Conservation (phyloP, 139 green algal genomes). For the Raphidocelis subcapitata region DNA sequence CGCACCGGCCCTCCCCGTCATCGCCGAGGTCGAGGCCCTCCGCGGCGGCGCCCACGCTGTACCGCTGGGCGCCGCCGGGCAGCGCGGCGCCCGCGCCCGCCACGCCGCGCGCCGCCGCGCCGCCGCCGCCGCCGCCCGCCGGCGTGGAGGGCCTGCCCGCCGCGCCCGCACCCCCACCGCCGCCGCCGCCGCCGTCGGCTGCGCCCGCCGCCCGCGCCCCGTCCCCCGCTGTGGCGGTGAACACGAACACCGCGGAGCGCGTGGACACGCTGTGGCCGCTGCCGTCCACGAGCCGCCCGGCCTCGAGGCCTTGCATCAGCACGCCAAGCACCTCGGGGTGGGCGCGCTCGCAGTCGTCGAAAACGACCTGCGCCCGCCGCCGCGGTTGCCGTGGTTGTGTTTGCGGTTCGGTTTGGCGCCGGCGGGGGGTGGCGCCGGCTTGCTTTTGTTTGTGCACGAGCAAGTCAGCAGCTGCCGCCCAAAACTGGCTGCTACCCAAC, state of each 20-base stretch:
- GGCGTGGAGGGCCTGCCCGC: too few relatives aligned
- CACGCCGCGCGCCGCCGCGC: too few relatives aligned
- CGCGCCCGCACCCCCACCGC: background rate
- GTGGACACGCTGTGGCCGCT: slow-evolving; percentile 36
- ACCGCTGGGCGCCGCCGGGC: too few relatives aligned
- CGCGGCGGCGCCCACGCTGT: background rate
- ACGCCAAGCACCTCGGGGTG: slow-evolving; percentile 48
- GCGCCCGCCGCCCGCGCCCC: background rate
- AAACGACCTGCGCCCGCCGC: slow-evolving; percentile 8
- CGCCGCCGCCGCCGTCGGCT: slow-evolving; percentile 1
- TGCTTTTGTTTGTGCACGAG: too few relatives aligned
- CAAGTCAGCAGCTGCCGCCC: too few relatives aligned
- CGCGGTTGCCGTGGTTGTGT: too few relatives aligned
- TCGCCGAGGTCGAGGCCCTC: background rate
- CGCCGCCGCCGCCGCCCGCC: too few relatives aligned
- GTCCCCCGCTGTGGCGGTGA: slow-evolving; percentile 28
- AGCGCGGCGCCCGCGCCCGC: too few relatives aligned
- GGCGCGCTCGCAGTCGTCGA: slow-evolving; percentile 39
- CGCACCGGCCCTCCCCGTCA: background rate
- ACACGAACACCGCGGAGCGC: slow-evolving; percentile 32
- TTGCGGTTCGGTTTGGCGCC: too few relatives aligned
- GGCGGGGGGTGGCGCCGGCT: too few relatives aligned
- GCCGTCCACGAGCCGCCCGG: slow-evolving; percentile 34
- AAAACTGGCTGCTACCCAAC: too few relatives aligned
- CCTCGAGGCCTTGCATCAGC: slow-evolving; percentile 28